Evolutionary conservation across 495 filamentous ascomycete genomes (phyloP).

Genomic region (Xylaria intraflava): DNA sequence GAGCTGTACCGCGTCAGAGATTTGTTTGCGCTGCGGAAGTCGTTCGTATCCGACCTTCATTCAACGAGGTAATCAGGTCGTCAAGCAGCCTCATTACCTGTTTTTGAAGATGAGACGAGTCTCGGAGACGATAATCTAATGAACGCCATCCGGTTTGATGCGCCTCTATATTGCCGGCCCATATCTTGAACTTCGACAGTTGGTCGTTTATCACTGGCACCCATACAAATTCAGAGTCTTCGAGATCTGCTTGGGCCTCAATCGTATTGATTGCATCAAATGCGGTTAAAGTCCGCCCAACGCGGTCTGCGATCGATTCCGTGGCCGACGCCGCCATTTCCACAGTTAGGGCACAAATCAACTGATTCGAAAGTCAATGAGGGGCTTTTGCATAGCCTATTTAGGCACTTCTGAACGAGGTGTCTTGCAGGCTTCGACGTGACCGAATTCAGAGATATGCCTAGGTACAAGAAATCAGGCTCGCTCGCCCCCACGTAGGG

Average conservation of each 20-base stretch:
- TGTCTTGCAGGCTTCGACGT: background rate
- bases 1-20: background rate
- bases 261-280: background rate
- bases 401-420: background rate
- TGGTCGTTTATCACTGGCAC: slow-evolving; percentile 24
- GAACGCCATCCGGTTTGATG: slow-evolving; percentile 36
- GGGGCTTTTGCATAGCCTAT: background rate
- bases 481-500: no score
- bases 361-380: background rate
- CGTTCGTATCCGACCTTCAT: slow-evolving; percentile 6
- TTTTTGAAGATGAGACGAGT: slow-evolving; percentile 36
- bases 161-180: slow-evolving; percentile 42
- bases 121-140: slow-evolving; percentile 39
- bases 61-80: slow-evolving; percentile 13
- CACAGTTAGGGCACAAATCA: background rate
- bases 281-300: background rate
- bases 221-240: background rate
- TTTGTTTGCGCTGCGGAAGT: background rate
- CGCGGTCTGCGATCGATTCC: background rate
- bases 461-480: background rate
- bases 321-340: background rate
- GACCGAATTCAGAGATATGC: background rate
- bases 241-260: background rate
- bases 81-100: slow-evolving; percentile 32
- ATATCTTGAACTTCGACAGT: slow-evolving; percentile 35